Percentiles rank a stretch among this genome's conserved stretches.
phyloP scores from a whole-genome alignment of 257 asterid species.

The Nicotiana knightiana region DNA sequence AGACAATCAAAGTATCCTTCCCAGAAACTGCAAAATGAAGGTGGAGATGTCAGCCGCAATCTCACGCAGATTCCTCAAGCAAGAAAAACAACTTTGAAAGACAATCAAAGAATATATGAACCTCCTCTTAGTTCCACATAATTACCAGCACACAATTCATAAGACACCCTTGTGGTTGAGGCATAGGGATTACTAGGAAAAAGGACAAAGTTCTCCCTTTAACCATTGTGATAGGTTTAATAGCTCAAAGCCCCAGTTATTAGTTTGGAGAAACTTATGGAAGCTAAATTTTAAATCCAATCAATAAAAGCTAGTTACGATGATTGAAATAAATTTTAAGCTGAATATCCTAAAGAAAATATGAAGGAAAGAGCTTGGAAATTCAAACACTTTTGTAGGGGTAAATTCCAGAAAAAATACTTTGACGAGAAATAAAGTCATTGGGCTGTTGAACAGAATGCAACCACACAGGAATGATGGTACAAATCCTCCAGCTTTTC shows the following conservation, averaged over 20 bases:
- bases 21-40: constrained; percentile 68
- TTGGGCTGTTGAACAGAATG: too few species aligned
- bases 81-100: background rate
- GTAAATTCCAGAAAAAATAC: background rate
- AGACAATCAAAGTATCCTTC: constrained; percentile 84
- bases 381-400: background rate
- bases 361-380: background rate
- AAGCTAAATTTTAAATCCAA: background rate
- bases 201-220: background rate
- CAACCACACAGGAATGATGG: too few species aligned
- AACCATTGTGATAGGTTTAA: constrained; percentile 2
- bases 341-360: background rate
- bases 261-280: background rate
- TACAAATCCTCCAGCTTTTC: too few species aligned
- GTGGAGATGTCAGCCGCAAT: background rate
- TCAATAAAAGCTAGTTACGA: background rate
- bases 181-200: background rate
- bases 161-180: background rate
- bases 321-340: background rate
- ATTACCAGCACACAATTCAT: background rate
- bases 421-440: background rate
- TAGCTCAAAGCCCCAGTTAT: background rate
- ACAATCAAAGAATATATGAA: background rate
- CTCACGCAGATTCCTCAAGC: background rate
- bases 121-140: background rate